phyloP scores from a whole-genome alignment of 2,329 filamentous ascomycete species.

The Ophiostoma sp. region DNA sequence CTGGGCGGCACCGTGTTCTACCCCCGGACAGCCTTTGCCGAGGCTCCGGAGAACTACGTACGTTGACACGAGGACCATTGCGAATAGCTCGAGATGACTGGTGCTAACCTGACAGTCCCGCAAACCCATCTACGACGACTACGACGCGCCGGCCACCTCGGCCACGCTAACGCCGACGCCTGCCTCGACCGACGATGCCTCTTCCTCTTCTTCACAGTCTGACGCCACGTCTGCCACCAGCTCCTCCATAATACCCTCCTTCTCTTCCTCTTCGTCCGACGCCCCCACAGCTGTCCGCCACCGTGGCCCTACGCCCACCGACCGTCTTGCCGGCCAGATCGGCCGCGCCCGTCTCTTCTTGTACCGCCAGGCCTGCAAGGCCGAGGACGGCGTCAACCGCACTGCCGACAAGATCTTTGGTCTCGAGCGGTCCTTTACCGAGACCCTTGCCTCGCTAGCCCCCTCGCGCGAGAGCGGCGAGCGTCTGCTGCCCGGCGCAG shows the following conservation, averaged over 20 bases:
- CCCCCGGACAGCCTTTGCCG: conserved; percentile 53
- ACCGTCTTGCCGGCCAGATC: conserved; percentile 82
- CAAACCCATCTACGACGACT: conserved; percentile 81
- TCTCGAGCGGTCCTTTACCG: conserved; percentile 86
- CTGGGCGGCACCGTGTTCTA: conserved; percentile 50
- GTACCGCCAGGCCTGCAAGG: conserved; percentile 69
- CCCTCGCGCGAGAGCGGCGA: conserved; percentile 84
- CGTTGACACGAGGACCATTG: conserved; percentile 12
- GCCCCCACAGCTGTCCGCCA: conserved; percentile 37
- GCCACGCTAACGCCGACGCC: conserved; percentile 29
- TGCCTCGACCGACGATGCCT: conserved; percentile 27
- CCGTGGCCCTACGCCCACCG: conserved; percentile 73
- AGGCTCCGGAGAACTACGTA: conserved; percentile 44
- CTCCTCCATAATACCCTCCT: conserved; percentile 23
- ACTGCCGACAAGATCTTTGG: conserved; percentile 77
- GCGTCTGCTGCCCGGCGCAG: conserved; percentile 80
- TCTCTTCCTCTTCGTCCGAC: conserved; percentile 27
- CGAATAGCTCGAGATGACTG: too few relatives aligned
- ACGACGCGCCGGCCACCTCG: conserved; percentile 42
- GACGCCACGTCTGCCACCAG: conserved; percentile 16
- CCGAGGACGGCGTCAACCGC: conserved; percentile 81
- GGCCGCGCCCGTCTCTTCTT: conserved; percentile 77
- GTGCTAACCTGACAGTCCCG: conserved; percentile 42
- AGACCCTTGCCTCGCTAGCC: conserved; percentile 83
- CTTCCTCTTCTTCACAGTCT: conserved; percentile 7